Conservation (phyloP, 2,329 filamentous ascomycete species). For the Epichloe coenophiala region DNA sequence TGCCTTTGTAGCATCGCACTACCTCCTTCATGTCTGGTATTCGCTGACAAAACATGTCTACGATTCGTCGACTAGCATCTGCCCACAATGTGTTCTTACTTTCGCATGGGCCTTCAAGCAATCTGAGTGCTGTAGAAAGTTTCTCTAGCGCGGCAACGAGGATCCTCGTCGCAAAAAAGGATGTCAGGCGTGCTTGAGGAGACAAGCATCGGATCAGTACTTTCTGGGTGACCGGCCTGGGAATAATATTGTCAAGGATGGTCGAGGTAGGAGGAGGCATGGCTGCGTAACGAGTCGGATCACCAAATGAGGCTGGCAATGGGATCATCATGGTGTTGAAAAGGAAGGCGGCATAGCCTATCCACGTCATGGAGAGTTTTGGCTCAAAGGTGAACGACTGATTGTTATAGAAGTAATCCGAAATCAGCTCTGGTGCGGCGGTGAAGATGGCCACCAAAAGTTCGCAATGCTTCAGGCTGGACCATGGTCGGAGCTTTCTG, state of each 20-base stretch:
- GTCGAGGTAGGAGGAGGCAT: slow-evolving; percentile 67
- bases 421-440: slow-evolving; percentile 71
- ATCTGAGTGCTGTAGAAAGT: slow-evolving; percentile 47
- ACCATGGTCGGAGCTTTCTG: slow-evolving; percentile 69
- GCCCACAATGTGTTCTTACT: slow-evolving; percentile 43
- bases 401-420: slow-evolving; percentile 74
- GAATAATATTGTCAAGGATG: slow-evolving; percentile 75
- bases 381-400: slow-evolving; percentile 77
- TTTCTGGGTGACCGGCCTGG: slow-evolving; percentile 68
- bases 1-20: slow-evolving; percentile 57
- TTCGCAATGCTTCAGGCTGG: slow-evolving; percentile 67
- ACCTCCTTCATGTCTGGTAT: slow-evolving; percentile 75
- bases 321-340: slow-evolving; percentile 68
- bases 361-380: slow-evolving; percentile 86
- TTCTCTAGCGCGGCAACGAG: slow-evolving; percentile 71
- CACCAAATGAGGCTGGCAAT: slow-evolving; percentile 60
- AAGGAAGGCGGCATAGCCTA: slow-evolving; percentile 80
- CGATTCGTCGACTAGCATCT: slow-evolving; percentile 52
- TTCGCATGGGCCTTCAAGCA: slow-evolving; percentile 37
- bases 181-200: slow-evolving; percentile 63
- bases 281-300: slow-evolving; percentile 42
- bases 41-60: slow-evolving; percentile 62
- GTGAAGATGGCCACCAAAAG: slow-evolving; percentile 69
- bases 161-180: slow-evolving; percentile 78
- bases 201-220: slow-evolving; percentile 67